Conservation (phyloP, 164 flowering plant species). For the Magnolia changhungtana region DNA sequence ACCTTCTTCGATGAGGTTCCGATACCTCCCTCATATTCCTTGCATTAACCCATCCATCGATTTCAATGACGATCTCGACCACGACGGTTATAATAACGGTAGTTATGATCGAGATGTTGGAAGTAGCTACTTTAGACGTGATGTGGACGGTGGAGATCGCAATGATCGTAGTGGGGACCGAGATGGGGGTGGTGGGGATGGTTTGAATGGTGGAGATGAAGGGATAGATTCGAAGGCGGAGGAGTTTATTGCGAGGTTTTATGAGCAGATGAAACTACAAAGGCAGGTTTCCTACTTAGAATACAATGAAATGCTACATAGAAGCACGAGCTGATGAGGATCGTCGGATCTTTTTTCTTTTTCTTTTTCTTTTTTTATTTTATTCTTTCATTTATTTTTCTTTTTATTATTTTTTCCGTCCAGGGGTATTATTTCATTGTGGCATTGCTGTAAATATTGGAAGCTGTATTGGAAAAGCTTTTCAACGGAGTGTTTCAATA, state of each 20-base stretch:
- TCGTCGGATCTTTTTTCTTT: no score
- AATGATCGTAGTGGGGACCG: no score
- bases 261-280: slow-evolving; percentile 60
- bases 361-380: no score
- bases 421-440: background rate
- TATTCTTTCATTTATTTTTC: no score
- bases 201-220: slow-evolving; percentile 25
- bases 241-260: slow-evolving; percentile 63
- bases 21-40: slow-evolving; percentile 36
- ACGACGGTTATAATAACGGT: background rate
- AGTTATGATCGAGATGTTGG: no score
- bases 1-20: slow-evolving; percentile 44
- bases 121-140: no score
- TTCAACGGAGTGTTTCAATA: background rate
- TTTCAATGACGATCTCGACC: slow-evolving; percentile 33
- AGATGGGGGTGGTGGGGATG: background rate
- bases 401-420: background rate
- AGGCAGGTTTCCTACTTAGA: slow-evolving; percentile 55
- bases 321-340: slow-evolving; percentile 9
- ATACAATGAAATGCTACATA: slow-evolving; percentile 33
- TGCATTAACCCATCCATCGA: slow-evolving; percentile 49
- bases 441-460: slow-evolving; percentile 1
- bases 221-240: slow-evolving; percentile 68
- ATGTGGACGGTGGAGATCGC: no score
- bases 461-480: background rate